Base-by-base conservation (phyloP, 768 basidiomycete species). In the Dioszegia hungarica region DNA sequence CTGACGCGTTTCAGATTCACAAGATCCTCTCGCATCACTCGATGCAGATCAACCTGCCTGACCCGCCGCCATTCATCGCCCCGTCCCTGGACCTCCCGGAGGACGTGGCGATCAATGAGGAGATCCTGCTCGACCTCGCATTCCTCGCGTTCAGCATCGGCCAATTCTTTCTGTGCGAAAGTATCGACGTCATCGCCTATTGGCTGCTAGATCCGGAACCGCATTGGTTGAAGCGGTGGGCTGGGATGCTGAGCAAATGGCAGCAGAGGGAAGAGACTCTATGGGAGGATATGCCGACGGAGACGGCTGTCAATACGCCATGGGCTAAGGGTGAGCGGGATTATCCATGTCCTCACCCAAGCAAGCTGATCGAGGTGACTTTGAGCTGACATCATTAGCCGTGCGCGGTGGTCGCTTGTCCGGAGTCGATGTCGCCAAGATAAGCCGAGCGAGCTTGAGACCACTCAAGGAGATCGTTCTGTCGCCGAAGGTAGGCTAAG, bases 21-120 rank as follows among this genome's bases (percentile, higher is more conserved):
- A n/a, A 65, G 24, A 55, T 73, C 20, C 69, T 75, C 36, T 24
- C 27, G 10, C 70, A 75, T 52, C 72, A 72, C 6, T 72, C 41
- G 38, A 57, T 75, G 11, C 20, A 34, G 12, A 25, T 54, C 22
- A 33, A 44, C 41, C 38, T 49, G 8, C 34, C 34, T 6, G 60
- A 65, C 24, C 62, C 65, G 1, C 28, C n/a, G 27, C 51, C 59
- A 5, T 64, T 59, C 39, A 20, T 29, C 5, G 29, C 47, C 8
- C 69, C 66, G 4, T 34, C 60, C 14, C 25, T 31, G 11, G 17
- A 59, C n/a, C 49, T 60, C 0, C 56, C 59, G 1, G 41, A 19
- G 10, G 46, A 54, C 31, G 38, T 56, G 31, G 9, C 31, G 14
- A 22, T 54, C 44, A 38, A 50, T 27, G 52, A 39, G 46, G n/a